Conservation (phyloP, 164 flowering plant species). For the Aristolochia californica region DNA sequence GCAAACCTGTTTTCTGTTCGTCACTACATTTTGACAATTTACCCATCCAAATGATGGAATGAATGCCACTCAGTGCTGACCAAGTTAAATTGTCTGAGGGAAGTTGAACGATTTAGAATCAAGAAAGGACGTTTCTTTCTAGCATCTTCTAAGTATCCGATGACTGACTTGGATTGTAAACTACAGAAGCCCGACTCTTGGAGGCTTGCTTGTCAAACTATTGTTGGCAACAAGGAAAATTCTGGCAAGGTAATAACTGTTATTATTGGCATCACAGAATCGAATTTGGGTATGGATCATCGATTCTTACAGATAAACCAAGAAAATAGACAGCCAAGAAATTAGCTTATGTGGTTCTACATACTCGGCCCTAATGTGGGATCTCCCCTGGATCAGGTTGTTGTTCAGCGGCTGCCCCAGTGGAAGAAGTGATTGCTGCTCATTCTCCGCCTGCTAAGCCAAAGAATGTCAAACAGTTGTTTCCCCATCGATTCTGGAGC, state of each 20-base stretch:
- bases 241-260: constrained; percentile 69
- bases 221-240: constrained; percentile 90
- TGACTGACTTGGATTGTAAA: background rate
- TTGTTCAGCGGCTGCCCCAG: constrained; percentile 77
- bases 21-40: background rate
- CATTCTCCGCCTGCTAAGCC: too few species aligned
- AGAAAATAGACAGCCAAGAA: background rate
- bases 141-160: background rate
- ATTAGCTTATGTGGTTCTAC: background rate
- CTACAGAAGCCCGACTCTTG: constrained; percentile 90
- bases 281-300: background rate
- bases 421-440: constrained; percentile 59
- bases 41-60: background rate
- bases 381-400: constrained; percentile 44
- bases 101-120: too few species aligned
- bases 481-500: too few species aligned
- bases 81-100: too few species aligned
- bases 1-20: background rate
- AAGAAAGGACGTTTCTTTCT: too few species aligned
- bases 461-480: too few species aligned
- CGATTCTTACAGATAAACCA: background rate
- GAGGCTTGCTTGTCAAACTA: constrained; percentile 98
- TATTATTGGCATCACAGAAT: background rate
- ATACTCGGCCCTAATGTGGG: background rate
- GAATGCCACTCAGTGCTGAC: background rate